Evolutionary conservation across 2,329 filamentous ascomycete species (phyloP).

Genomic region (Canariomyces notabilis): DNA sequence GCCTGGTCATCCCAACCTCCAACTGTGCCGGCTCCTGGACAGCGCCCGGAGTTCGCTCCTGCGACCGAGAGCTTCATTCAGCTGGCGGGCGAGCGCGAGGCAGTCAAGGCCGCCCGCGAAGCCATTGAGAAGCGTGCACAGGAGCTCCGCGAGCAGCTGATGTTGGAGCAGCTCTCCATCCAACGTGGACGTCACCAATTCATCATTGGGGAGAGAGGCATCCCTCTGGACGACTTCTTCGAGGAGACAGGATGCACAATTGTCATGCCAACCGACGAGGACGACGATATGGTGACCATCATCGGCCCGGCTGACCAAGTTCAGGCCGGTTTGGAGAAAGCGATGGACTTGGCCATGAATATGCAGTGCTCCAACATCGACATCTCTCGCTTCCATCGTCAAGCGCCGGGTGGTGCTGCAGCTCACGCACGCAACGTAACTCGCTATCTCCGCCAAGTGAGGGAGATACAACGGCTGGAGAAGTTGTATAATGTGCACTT

Average conservation of each 20-base stretch:
- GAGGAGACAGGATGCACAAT: constrained; percentile 86
- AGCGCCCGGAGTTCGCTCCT: constrained; percentile 65
- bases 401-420: constrained; percentile 65
- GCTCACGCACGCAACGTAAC: constrained; percentile 81
- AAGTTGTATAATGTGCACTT: constrained; percentile 78
- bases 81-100: constrained; percentile 77
- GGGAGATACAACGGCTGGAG: constrained; percentile 79
- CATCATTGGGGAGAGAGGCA: constrained; percentile 79
- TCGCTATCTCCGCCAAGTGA: constrained; percentile 77
- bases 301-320: constrained; percentile 74
- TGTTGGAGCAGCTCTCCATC: constrained; percentile 73
- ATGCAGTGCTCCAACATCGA: constrained; percentile 85
- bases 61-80: constrained; percentile 74
- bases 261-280: constrained; percentile 70
- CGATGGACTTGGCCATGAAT: constrained; percentile 80
- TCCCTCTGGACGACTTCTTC: constrained; percentile 80
- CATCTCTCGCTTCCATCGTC: constrained; percentile 71
- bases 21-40: constrained; percentile 54
- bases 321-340: constrained; percentile 69
- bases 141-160: constrained; percentile 69
- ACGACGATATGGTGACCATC: constrained; percentile 79
- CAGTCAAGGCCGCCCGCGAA: constrained; percentile 72
- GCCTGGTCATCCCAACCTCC: constrained; percentile 68
- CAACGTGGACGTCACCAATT: constrained; percentile 89
- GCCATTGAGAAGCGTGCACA: constrained; percentile 75